Conservation (phyloP, 805 yeast genomes). For the Zygosaccharomyces bailii region DNA sequence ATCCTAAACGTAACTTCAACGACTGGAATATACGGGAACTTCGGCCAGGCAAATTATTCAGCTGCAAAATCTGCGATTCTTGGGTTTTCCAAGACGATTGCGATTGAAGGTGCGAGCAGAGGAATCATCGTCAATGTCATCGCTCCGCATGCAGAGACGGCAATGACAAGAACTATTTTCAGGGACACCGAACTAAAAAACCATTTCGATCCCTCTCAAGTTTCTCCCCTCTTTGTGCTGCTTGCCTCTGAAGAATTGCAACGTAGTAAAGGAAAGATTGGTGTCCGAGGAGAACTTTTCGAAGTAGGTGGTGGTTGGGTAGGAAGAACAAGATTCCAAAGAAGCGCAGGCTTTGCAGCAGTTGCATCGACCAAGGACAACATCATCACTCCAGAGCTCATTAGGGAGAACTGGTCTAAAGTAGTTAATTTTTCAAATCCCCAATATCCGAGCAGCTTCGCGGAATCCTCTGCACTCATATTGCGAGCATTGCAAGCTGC, state of each 20-base stretch:
- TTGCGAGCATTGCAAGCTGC: slow-evolving; percentile 55
- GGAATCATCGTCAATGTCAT: slow-evolving; percentile 75
- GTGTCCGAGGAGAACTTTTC: slow-evolving; percentile 72
- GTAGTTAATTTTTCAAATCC: slow-evolving; percentile 64
- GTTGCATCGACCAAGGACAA: slow-evolving; percentile 32
- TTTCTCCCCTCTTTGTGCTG: slow-evolving; percentile 83
- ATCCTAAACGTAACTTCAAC: slow-evolving; percentile 90
- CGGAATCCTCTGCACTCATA: slow-evolving; percentile 78
- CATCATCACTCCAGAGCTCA: slow-evolving; percentile 61
- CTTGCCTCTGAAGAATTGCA: slow-evolving; percentile 73
- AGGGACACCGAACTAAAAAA: slow-evolving; percentile 67
- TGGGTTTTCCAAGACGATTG: slow-evolving; percentile 80
- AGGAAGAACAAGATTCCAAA: slow-evolving; percentile 92
- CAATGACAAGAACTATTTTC: slow-evolving; percentile 90
- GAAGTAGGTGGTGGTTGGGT: slow-evolving; percentile 98
- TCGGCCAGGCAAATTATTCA: slow-evolving; percentile 95
- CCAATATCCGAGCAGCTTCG: slow-evolving; percentile 50
- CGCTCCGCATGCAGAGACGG: slow-evolving; percentile 98
- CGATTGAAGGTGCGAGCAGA: slow-evolving; percentile 82
- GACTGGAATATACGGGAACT: slow-evolving; percentile 95
- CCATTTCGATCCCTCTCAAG: slow-evolving; percentile 80
- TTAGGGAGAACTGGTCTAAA: slow-evolving; percentile 62
- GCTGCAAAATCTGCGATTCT: slow-evolving; percentile 88
- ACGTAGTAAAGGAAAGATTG: slow-evolving; percentile 21
- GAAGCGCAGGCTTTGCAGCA: slow-evolving; percentile 78